Evolutionary conservation across 371 early-diverging fungal genomes (phyloP), one percentile per base, ranked within the genome.

Genomic region (Haplosporangium sp.): DNA sequence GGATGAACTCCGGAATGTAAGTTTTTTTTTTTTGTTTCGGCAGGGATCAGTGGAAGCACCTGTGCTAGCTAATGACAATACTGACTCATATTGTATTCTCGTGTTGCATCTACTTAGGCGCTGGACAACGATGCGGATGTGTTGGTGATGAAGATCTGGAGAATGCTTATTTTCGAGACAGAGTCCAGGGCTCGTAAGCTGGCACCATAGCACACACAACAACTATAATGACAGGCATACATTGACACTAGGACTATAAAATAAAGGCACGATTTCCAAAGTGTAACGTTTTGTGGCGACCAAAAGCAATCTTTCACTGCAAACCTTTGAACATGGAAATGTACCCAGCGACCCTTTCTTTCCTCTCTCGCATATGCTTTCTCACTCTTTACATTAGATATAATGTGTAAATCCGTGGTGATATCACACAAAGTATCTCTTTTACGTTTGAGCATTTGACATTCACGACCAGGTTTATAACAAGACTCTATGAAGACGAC

Each of bases 71-170:
- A 6, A 20, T 64, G 38, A 56, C 36, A 10, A n/a, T 6, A 18
- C 36, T 6, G 51, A 9, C 48, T 21, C 48, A 3, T 68, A 16
- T 47, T 38, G 53, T 58, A 52, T 48, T 56, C 29, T 29, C 7
- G 59, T 14, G 12, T 56, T 23, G 23, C 53, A 51, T 41, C 20
- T 53, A 5, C 14, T 47, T 82, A 93, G 93, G 92, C 92, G 13
- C 75, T 95, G 65, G 96, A 93, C 73, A 92, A 92, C 41, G 96
- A 94, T 67, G 92, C 95, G 3, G 85, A 88, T 43, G 86, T 90
- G 38, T 91, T 95, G 83, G 95, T 94, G 11, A 88, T 90, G 87
- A 93, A 90, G 72, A 80, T 94, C 20, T 95, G 95, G 95, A 85
- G 95, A 63, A 91, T 91, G 84, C 81, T 95, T 36, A 92, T 95